A percentile compares a stretch with the other conserved stretches of the same genome.
Conservation (phyloP, 495 filamentous ascomycete genomes). For the Peziza echinospora region DNA sequence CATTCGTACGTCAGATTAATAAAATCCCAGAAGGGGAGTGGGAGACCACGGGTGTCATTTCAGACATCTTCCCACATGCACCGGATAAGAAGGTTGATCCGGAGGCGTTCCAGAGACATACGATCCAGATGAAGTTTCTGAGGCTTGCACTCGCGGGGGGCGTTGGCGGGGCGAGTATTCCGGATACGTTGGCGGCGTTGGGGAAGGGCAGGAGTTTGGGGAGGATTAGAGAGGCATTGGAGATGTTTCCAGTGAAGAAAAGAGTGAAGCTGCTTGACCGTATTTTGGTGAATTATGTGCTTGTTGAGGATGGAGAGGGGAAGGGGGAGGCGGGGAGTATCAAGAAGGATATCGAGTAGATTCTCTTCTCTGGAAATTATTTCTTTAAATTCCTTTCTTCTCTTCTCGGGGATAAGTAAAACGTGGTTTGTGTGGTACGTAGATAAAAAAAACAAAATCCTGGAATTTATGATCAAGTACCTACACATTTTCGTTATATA, state of each 20-base stretch:
- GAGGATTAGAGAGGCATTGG: constrained; percentile 30
- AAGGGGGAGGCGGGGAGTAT: neutral
- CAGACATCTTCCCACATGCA: constrained; percentile 2
- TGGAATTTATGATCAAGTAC: too few species aligned
- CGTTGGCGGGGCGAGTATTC: constrained; percentile 35
- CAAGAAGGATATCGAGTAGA: too few species aligned
- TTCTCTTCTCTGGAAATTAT: too few species aligned
- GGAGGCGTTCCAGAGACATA: constrained; percentile 8
- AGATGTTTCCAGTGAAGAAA: neutral
- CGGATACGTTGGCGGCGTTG: constrained; percentile 37
- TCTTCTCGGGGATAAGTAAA: too few species aligned
- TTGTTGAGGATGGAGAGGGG: neutral
- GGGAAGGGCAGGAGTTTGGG: constrained; percentile 37
- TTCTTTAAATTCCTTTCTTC: too few species aligned
- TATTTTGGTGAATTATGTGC: neutral
- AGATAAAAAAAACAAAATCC: too few species aligned
- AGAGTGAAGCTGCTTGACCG: neutral
- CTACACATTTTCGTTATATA: too few species aligned
- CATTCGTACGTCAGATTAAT: neutral
- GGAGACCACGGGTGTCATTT: constrained; percentile 16
- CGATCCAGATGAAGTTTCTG: constrained; percentile 31
- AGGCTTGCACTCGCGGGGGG: constrained; percentile 44
- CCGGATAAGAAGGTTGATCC: constrained; percentile 6
- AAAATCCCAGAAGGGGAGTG: constrained; percentile 13
- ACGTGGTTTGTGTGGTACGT: too few species aligned